These are phyloP conservation scores for Colletotrichum shisoi DNA, from an alignment of 2,329 filamentous ascomycete species.

Conservation along the genomic window DNA sequence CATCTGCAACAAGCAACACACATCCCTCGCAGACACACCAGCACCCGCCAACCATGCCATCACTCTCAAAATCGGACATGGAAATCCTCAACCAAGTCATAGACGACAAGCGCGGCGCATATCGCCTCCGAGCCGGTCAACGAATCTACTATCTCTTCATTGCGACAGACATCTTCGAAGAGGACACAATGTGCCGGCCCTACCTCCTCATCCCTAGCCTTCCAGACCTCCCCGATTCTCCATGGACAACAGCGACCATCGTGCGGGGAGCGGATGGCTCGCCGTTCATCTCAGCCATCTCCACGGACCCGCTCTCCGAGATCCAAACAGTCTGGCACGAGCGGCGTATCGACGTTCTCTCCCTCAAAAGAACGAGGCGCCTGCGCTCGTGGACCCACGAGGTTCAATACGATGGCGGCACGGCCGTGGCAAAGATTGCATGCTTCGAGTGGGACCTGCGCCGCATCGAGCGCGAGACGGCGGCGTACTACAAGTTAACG, in stretches of 20 bases:
- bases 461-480: no score
- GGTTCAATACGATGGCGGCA: conserved; percentile 1
- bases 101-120: no score
- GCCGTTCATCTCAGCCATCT: conserved; percentile 36
- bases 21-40: no score
- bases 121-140: no score
- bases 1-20: no score
- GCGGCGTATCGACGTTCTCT: conserved; percentile 42
- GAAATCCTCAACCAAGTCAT: no score
- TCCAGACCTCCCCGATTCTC: conserved; percentile 42
- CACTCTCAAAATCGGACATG: no score
- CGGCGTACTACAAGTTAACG: no score
- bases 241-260: conserved; percentile 43
- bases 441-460: no score
- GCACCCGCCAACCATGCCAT: no score
- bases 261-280: conserved; percentile 35
- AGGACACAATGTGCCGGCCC: conserved; percentile 47
- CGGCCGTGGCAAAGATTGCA: neutral
- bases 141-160: conserved; percentile 28
- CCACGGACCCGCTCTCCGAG: no score
- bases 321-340: conserved; percentile 40
- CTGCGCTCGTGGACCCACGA: conserved; percentile 35
- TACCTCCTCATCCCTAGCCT: conserved; percentile 45
- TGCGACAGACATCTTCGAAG: conserved; percentile 42
- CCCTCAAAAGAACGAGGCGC: conserved; percentile 40